Evolutionary conservation across 1,284 basidiomycete genomes (phyloP), one percentile per base, ranked within the genome.

Genomic region (Trichosporon ovoides): DNA sequence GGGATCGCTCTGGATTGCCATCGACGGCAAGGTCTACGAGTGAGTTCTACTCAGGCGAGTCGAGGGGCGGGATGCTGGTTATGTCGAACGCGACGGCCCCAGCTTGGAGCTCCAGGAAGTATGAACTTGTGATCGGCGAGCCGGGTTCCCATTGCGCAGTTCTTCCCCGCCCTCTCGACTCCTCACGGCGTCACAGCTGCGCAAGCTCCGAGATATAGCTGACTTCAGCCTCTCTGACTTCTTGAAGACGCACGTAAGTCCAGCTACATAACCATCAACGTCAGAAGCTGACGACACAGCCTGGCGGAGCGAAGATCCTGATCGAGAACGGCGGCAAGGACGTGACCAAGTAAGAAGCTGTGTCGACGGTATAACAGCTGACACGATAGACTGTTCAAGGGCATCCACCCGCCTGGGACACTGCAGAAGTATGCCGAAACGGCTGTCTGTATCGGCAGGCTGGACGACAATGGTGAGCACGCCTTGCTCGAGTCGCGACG

Each of bases 391-490:
- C 46, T 68, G 19, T 68, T 66, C 63, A 57, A 65, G 50, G 57
- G 56, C 16, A 66, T 68, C 37, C 65, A 68, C 56, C 62, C 62
- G 3, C 52, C 60, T 1, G 61, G 60, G 13, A 69, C 69, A 12
- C 55, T 71, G 16, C 62, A 68, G 49, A 61, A 65, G 55, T 64
- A 67, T 49, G 28, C 64, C 19, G 52, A 52, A 7, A 28, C 36
- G n/a, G 57, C 59, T 19, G 56, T 61, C 37, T 96, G 94, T 73
- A 80, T 99, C 31, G 76, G 83, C 57, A 95, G 98, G 76, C 83
- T 98, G 18, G 89, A 98, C 13, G 84, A 85, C 66, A 83, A 92
- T 55, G 85, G 87, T 3, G 77, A 82, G 65, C 98, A 97, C 68
- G 94, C 94, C 0, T 80, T 86, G 9, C 78, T 89, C 5, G 20